phyloP scores from a whole-genome alignment of 805 yeast species.

The Isabelozyma gotoi region DNA sequence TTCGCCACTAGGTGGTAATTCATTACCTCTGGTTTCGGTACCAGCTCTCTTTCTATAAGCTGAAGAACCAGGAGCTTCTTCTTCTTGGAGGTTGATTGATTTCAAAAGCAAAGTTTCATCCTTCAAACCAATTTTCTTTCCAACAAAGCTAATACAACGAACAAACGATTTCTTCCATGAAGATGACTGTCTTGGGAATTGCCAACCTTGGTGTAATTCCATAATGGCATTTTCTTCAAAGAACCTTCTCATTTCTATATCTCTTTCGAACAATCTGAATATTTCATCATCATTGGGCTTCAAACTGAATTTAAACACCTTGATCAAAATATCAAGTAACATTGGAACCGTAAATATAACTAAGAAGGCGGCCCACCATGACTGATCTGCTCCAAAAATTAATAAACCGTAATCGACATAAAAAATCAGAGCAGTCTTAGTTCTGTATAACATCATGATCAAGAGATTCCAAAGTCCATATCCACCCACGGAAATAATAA shows the following conservation, averaged over 20 bases:
- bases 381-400: slow-evolving; percentile 74
- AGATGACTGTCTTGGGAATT: slow-evolving; percentile 52
- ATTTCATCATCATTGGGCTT: slow-evolving; percentile 74
- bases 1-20: slow-evolving; percentile 50
- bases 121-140: slow-evolving; percentile 18
- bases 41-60: slow-evolving; percentile 48
- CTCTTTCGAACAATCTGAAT: slow-evolving; percentile 76
- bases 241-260: slow-evolving; percentile 58
- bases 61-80: slow-evolving; percentile 37
- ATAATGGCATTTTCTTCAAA: slow-evolving; percentile 72
- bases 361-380: slow-evolving; percentile 83
- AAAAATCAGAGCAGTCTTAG: slow-evolving; percentile 56
- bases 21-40: slow-evolving; percentile 45
- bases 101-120: background rate
- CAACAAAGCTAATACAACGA: slow-evolving; percentile 5
- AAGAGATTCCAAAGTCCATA: slow-evolving; percentile 83
- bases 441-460: slow-evolving; percentile 65
- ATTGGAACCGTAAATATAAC: slow-evolving; percentile 58
- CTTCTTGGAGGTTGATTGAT: background rate
- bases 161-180: slow-evolving; percentile 7
- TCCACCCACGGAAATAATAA: slow-evolving; percentile 74
- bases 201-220: slow-evolving; percentile 81
- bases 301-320: slow-evolving; percentile 54
- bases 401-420: slow-evolving; percentile 71
- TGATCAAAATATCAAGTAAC: slow-evolving; percentile 62